These are phyloP conservation scores for Coemansia aciculifera DNA, from an alignment of 192 early-diverging fungal species.

Conservation along the genomic window DNA sequence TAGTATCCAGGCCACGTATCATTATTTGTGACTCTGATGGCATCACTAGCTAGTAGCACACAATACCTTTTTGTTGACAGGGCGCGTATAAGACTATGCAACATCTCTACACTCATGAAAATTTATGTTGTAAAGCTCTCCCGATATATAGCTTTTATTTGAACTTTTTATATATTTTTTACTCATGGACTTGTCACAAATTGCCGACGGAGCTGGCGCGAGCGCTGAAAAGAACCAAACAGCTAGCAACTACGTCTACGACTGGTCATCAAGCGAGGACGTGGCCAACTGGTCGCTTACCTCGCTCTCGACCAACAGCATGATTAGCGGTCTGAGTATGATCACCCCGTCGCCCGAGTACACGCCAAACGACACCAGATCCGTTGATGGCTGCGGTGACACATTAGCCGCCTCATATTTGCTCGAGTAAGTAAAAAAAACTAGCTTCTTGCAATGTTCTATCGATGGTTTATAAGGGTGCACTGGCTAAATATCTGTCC, in stretches of 20 bases:
- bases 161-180: neutral
- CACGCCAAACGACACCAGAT: neutral
- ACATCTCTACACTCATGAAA: neutral
- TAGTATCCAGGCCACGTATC: neutral
- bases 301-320: conserved; percentile 21
- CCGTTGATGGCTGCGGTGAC: conserved; percentile 10
- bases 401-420: conserved; percentile 11
- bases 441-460: neutral
- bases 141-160: neutral
- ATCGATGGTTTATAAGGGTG: neutral
- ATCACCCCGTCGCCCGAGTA: conserved; percentile 18
- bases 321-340: conserved; percentile 16
- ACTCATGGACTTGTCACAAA: neutral
- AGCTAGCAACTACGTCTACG: conserved; percentile 1
- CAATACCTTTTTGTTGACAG: neutral
- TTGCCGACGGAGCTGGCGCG: neutral
- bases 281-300: conserved; percentile 25
- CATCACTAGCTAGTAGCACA: neutral
- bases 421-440: conserved; percentile 2
- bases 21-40: conserved; percentile 8
- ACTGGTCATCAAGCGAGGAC: conserved; percentile 28
- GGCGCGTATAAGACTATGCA: neutral
- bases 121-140: neutral
- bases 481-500: neutral
- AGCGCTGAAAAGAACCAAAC: neutral